Evolutionary conservation across 1,284 basidiomycete genomes (phyloP).

Genomic region (Polyporus tsugae): DNA sequence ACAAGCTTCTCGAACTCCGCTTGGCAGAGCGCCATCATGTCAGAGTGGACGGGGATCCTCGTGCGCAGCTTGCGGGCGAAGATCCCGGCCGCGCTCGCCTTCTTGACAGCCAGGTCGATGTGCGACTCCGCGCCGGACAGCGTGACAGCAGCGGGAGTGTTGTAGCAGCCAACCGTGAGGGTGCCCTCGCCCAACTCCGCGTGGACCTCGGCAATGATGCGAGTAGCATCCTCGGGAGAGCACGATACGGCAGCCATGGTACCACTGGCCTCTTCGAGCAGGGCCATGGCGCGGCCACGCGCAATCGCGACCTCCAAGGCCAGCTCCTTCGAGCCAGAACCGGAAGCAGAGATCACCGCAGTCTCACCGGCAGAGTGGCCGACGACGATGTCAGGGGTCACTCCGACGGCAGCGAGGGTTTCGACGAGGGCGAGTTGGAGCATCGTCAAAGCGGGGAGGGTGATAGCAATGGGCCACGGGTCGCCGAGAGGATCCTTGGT

Average conservation of each 20-base stretch:
- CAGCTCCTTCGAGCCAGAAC: slow-evolving; percentile 48
- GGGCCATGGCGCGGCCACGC: slow-evolving; percentile 45
- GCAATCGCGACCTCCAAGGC: slow-evolving; percentile 51
- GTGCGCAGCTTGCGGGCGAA: slow-evolving; percentile 45
- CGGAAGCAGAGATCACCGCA: slow-evolving; percentile 51
- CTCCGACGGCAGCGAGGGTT: slow-evolving; percentile 44
- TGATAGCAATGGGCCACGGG: slow-evolving; percentile 45
- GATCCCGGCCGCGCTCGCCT: slow-evolving; percentile 41
- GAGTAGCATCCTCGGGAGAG: slow-evolving; percentile 34
- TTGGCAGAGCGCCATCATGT: slow-evolving; percentile 44
- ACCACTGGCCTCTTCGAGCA: slow-evolving; percentile 43
- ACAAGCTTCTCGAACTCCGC: slow-evolving; percentile 36
- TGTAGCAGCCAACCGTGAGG: slow-evolving; percentile 50
- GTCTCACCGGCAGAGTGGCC: slow-evolving; percentile 56
- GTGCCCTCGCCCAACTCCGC: slow-evolving; percentile 21
- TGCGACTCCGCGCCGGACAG: slow-evolving; percentile 43
- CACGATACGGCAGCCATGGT: slow-evolving; percentile 55
- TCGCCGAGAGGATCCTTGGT: slow-evolving; percentile 37
- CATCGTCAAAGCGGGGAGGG: slow-evolving; percentile 49
- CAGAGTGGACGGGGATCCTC: slow-evolving; percentile 44
- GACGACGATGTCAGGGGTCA: slow-evolving; percentile 47
- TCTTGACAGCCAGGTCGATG: slow-evolving; percentile 41
- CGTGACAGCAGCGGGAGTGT: slow-evolving; percentile 45
- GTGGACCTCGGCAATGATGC: slow-evolving; percentile 34
- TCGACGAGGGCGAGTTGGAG: slow-evolving; percentile 55